Evolutionary conservation across 1,139 yeast species (phyloP), one percentile per base, ranked within the genome.

Genomic region (Magnusiomyces suaveolens): DNA sequence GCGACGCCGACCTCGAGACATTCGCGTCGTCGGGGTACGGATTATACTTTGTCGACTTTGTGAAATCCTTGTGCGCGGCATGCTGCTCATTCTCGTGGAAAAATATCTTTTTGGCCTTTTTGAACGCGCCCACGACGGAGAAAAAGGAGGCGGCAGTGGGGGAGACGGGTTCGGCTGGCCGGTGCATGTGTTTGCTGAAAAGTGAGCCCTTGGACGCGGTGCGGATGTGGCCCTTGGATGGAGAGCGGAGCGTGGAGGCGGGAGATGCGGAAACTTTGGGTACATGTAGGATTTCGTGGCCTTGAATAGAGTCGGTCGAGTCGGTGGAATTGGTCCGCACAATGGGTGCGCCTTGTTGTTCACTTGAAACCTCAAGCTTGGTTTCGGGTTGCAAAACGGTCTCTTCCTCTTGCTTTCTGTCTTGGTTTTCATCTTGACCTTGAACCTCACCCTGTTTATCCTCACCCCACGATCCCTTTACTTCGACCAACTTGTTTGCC

Each of bases 101-200:
- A 3, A 55, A 26, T 3, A 53, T 43, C 48, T 53, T 52, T 36
- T 52, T 53, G 20, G 54, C 56, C 21, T 51, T 52, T 43, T 55
- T 53, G 43, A 55, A 46, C 16, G 56, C 57, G 18, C 56, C 57
- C 49, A 53, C 44, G 3, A 55, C 50, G 29, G 57, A 52, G 16
- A 43, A 43, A 39, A 48, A 26, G 4, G 46, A 43, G 12, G n/a
- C 23, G 43, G 43, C 48, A 10, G 39, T 43, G 25, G 43, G 32
- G 18, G 36, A 29, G 23, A 3, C 44, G 2, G 53, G 46, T 32
- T 39, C 38, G 26, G 39, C 24, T 39, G 36, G 36, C 12, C 36
- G 6, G 36, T 6, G 36, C 36, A 29, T 29, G 12, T 6, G 12
- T 8, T 29, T 29, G 36, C 50, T 33, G 25, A 51, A 51, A 4